Conservation (phyloP, 2,329 filamentous ascomycete genomes). For the Ophiostoma populinum region DNA sequence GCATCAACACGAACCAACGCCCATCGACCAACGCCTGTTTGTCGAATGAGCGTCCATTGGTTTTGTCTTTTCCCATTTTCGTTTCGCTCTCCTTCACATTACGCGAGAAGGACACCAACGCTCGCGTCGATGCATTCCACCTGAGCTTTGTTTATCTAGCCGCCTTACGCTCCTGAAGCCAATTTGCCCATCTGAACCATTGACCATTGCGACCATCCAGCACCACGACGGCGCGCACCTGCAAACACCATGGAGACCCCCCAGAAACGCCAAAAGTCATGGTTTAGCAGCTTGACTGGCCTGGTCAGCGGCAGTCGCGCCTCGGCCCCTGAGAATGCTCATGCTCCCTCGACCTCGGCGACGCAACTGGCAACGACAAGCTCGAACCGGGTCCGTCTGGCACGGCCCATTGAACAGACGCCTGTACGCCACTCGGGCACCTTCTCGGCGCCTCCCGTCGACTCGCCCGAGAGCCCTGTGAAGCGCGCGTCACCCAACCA, state of each 20-base stretch:
- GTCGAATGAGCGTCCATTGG: background rate
- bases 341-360: background rate
- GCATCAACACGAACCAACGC: background rate
- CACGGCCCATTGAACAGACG: slow-evolving; percentile 4
- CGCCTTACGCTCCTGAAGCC: slow-evolving; percentile 4
- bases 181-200: background rate
- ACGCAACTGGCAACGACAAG: slow-evolving; percentile 2
- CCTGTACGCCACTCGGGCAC: slow-evolving; percentile 9
- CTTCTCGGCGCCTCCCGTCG: slow-evolving; percentile 11
- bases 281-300: slow-evolving; percentile 11
- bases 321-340: slow-evolving; percentile 2
- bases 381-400: slow-evolving; percentile 1
- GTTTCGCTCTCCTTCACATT: background rate
- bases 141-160: slow-evolving; percentile 2
- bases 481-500: slow-evolving; percentile 18
- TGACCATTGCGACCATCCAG: slow-evolving; percentile 1
- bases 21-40: slow-evolving; percentile 3
- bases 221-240: background rate
- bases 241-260: slow-evolving; percentile 9
- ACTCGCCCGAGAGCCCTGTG: slow-evolving; percentile 17
- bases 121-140: slow-evolving; percentile 7
- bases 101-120: background rate
- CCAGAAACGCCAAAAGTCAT: slow-evolving; percentile 10
- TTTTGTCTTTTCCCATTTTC: background rate
- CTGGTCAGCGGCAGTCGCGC: slow-evolving; percentile 7